A percentile compares a stretch with the other conserved stretches of the same genome.
Conservation (phyloP, 2,329 filamentous ascomycete genomes). For the Zasmidium cellare region DNA sequence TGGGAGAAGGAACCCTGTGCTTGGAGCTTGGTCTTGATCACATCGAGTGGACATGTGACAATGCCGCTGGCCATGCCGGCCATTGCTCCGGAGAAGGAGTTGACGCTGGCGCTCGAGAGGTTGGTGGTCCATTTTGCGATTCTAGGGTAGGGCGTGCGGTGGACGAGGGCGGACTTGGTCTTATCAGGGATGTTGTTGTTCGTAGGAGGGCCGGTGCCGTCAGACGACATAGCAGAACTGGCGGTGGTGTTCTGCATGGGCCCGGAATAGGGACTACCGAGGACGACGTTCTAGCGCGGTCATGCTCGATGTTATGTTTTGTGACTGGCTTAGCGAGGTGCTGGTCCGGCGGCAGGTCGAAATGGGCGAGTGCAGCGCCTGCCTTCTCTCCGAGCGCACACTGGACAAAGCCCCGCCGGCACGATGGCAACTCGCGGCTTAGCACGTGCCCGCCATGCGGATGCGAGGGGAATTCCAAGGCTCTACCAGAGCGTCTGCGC, state of each 20-base stretch:
- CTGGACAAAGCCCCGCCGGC: background rate
- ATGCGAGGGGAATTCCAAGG: background rate
- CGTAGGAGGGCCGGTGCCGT: conserved; percentile 30
- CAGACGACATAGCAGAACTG: conserved; percentile 30
- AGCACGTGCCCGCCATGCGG: background rate
- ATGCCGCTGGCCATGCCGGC: conserved; percentile 92
- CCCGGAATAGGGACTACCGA: conserved; percentile 30
- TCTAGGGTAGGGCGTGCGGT: conserved; percentile 30
- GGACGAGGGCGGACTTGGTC: conserved; percentile 16
- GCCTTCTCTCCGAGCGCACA: background rate
- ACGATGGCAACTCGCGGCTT: background rate
- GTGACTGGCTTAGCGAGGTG: too few species aligned
- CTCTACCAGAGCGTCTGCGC: background rate
- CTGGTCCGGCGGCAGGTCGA: conserved; percentile 3
- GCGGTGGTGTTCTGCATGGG: conserved; percentile 30
- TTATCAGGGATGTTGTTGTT: conserved; percentile 11
- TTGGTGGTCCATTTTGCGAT: conserved; percentile 44
- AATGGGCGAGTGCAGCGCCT: background rate
- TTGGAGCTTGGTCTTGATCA: conserved; percentile 98
- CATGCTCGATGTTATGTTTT: conserved; percentile 30
- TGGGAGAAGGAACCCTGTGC: conserved; percentile 82
- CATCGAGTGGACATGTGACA: conserved; percentile 94
- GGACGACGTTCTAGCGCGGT: conserved; percentile 16
- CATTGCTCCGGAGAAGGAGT: conserved; percentile 81
- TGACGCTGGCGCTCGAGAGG: conserved; percentile 62